Conservation (phyloP, 306 rosid species). For the Medicago truncatula region DNA sequence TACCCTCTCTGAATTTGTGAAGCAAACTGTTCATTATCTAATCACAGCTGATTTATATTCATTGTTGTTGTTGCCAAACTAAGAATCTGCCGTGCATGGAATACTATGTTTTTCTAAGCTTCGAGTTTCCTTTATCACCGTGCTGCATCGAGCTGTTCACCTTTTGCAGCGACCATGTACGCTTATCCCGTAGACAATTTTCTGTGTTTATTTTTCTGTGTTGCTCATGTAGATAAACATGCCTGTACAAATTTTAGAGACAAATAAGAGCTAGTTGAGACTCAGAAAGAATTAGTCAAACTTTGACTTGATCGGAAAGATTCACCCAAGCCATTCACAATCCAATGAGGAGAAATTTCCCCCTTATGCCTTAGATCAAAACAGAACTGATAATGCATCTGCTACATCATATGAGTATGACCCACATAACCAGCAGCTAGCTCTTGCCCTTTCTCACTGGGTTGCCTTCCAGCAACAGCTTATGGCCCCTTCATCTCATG, state of each 20-base stretch:
- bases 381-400: constrained; percentile 53
- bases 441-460: constrained; percentile 81
- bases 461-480: constrained; percentile 62
- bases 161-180: too few species aligned
- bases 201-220: constrained; percentile 25
- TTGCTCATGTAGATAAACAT: constrained; percentile 75
- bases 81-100: too few species aligned
- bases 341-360: constrained; percentile 70
- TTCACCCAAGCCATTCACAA: constrained; percentile 66
- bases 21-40: too few species aligned
- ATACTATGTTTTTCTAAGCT: too few species aligned
- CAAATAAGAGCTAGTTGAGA: constrained; percentile 91
- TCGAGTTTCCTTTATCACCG: too few species aligned
- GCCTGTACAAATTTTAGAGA: constrained; percentile 89
- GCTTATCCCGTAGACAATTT: too few species aligned
- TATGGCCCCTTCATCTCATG: constrained; percentile 54
- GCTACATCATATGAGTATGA: constrained; percentile 54
- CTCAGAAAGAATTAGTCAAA: constrained; percentile 90
- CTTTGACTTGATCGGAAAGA: constrained; percentile 77
- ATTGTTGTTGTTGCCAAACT: too few species aligned
- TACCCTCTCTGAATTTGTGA: too few species aligned
- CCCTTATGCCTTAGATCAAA: constrained; percentile 53
- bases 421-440: constrained; percentile 70
- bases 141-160: too few species aligned
- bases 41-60: too few species aligned